Conservation (phyloP, 1,139 yeast genomes). For the Hyphopichia fennica region DNA sequence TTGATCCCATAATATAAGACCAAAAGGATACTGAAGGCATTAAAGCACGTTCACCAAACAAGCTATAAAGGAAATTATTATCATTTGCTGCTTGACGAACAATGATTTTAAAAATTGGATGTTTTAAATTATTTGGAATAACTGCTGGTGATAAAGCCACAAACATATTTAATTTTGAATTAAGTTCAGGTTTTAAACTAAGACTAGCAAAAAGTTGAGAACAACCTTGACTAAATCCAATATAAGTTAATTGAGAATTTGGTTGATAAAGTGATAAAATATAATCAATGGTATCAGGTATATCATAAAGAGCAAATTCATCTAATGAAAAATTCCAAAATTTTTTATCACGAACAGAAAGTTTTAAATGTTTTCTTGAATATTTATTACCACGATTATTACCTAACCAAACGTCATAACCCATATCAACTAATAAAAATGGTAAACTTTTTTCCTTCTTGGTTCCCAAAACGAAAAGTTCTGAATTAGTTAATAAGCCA, state of each 20-base stretch:
- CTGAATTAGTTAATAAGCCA: conserved; percentile 48
- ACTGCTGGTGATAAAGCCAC: conserved; percentile 50
- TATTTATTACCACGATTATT: conserved; percentile 39
- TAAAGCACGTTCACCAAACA: conserved; percentile 45
- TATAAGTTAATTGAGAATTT: conserved; percentile 24
- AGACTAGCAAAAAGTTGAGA: conserved; percentile 46
- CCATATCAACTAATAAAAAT: conserved; percentile 27
- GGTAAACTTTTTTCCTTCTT: conserved; percentile 31
- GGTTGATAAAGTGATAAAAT: conserved; percentile 27
- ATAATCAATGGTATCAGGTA: conserved; percentile 72
- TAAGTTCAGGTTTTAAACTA: conserved; percentile 37
- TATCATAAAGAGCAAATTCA: conserved; percentile 81
- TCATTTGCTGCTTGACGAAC: conserved; percentile 37
- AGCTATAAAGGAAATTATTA: conserved; percentile 30
- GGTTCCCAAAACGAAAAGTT: conserved; percentile 42
- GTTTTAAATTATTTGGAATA: conserved; percentile 41
- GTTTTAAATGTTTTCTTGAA: conserved; percentile 37
- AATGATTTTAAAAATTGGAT: conserved; percentile 35
- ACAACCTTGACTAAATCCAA: conserved; percentile 50
- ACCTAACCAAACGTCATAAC: conserved; percentile 40
- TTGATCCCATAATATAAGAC: conserved; percentile 39
- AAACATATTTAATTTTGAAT: conserved; percentile 31
- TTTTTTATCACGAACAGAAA: conserved; percentile 41
- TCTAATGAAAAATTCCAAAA: conserved; percentile 89
- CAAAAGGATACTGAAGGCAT: conserved; percentile 48